Base-by-base conservation (phyloP, 495 filamentous ascomycete species). In the Xylaria longipes region DNA sequence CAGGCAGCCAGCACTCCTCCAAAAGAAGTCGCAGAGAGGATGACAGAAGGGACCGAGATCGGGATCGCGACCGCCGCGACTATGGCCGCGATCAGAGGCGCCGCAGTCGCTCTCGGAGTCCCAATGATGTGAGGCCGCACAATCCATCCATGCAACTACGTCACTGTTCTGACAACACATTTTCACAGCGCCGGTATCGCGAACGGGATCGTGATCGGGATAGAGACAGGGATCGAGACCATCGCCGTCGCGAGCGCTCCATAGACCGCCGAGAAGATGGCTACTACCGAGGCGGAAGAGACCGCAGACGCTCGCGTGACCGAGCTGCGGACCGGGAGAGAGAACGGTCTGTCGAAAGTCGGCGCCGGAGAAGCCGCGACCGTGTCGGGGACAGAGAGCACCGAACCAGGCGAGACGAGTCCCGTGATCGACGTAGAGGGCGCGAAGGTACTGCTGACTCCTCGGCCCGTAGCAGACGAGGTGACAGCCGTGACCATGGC, bases 1-100 rank as follows among this genome's bases (percentile, higher is more conserved):
- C 91, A 94, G 92, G 92, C 90, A 94, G 91, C 87, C 90, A 92
- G 79, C 89, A 88, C 82, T 91, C 91, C 77, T 91, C 91, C 76
- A 90, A 89, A 85, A 88, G 89, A 75, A 84, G 79, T 75, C 91
- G 90, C 78, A 89, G 91, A 87, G 91, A 94, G 80, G 91, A 93
- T 81, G 92, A 93, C 80, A 89, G 91, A 71, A 89, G 88, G 82
- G 90, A 93, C 72, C 84, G 85, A 79, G 85, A 80, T 72, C 85
- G 88, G 62, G 74, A 77, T 62, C 85, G 91, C 72, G 91, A 92
- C 76, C 84, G 86, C 72, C 84, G 82, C 68, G 79, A 84, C 69
- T 78, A 80, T 65, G 80, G 78, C 58, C 76, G 82, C 80, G 91
- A 91, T 81, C 83, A 84, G 72, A 88, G 92, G 71, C 88, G 91